A percentile compares a stretch with the other conserved stretches of the same genome.
These are phyloP conservation scores for Carex myosuroides DNA, from an alignment of 176 grass and related monocot species.

Conservation along the genomic window DNA sequence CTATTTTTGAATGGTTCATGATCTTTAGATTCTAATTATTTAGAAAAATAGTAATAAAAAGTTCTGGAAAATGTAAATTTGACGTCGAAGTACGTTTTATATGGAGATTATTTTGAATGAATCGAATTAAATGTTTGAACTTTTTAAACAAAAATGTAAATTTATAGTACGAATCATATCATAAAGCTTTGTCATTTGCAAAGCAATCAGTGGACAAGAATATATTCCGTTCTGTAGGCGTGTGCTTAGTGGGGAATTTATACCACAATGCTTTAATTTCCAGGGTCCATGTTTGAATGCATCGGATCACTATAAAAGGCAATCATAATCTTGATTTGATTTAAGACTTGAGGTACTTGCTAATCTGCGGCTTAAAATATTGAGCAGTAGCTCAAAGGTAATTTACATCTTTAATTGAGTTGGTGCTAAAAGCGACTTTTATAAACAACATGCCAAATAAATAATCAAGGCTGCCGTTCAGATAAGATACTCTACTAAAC, in stretches of 20 bases:
- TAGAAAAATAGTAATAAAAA: too few relatives aligned
- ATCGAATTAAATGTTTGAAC: too few relatives aligned
- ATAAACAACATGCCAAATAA: background rate
- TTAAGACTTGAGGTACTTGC: background rate
- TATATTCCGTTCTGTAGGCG: conserved; percentile 37
- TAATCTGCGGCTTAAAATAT: background rate
- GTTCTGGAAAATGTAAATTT: too few relatives aligned
- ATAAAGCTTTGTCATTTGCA: conserved; percentile 15
- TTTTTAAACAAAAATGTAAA: too few relatives aligned
- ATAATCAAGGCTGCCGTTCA: background rate
- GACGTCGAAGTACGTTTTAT: too few relatives aligned
- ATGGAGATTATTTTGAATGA: too few relatives aligned
- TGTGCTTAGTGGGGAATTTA: conserved; percentile 21
- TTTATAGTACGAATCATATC: too few relatives aligned
- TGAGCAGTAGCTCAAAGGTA: background rate
- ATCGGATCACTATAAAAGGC: background rate
- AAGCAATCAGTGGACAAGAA: conserved; percentile 35
- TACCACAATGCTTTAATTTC: background rate
- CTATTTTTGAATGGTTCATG: too few relatives aligned
- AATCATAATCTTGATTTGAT: background rate
- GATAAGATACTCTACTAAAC: background rate
- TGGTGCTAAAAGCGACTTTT: background rate
- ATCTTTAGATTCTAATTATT: too few relatives aligned
- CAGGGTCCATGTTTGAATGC: background rate
- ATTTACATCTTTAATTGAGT: conserved; percentile 2